phyloP scores from a whole-genome alignment of 257 asterid genomes.

The Ligustrum vulgare region DNA sequence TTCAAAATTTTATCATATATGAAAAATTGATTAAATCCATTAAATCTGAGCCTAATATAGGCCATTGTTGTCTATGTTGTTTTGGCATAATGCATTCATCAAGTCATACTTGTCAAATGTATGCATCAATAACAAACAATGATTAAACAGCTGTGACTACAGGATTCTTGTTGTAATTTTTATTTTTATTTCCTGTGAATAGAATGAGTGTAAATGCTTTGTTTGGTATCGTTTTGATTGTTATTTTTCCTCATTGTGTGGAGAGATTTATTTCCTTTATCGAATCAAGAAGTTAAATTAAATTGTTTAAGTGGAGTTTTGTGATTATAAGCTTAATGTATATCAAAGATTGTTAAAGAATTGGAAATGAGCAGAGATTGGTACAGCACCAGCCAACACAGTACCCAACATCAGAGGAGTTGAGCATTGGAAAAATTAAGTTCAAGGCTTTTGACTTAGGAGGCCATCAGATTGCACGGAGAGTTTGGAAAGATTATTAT shows the following conservation, averaged over 20 bases:
- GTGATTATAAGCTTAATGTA: not conserved
- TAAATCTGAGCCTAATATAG: not conserved
- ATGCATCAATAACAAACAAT: not conserved
- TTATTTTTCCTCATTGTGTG: not conserved
- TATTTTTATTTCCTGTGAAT: not conserved
- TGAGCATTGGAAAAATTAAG: constrained; percentile 3
- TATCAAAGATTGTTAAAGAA: not conserved
- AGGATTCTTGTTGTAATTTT: not conserved
- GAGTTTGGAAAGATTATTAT: constrained; percentile 6
- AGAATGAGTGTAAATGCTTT: not conserved
- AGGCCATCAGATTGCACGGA: constrained; percentile 6
- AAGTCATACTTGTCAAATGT: not conserved
- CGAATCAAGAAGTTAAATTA: not conserved
- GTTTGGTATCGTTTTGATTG: not conserved
- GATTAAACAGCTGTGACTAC: not conserved
- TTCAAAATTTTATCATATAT: not conserved
- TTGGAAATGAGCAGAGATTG: not conserved
- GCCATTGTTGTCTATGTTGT: not conserved
- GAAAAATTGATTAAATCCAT: not conserved
- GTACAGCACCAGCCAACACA: constrained; percentile 6
- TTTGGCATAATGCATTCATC: not conserved
- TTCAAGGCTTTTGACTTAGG: constrained; percentile 3
- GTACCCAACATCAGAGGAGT: constrained; percentile 3
- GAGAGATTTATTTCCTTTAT: not conserved
- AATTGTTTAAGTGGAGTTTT: not conserved